Conservation (phyloP, 2,329 filamentous ascomycete species). For the Huntiella bhutanensis region DNA sequence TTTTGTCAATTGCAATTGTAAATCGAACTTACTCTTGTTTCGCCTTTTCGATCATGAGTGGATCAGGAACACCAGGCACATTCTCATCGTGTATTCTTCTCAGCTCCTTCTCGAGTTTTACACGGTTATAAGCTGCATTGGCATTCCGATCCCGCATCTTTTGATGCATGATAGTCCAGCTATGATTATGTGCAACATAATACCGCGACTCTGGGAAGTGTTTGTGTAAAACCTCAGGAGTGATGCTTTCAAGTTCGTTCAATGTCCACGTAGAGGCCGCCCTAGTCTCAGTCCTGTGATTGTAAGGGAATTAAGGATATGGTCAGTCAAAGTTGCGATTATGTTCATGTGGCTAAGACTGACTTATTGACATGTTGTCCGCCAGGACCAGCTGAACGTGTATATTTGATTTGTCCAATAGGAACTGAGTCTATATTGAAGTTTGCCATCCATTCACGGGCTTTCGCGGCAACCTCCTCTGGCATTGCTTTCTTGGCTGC, state of each 20-base stretch:
- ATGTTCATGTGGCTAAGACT: slow-evolving; percentile 12
- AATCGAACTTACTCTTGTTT: slow-evolving; percentile 24
- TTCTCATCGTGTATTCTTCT: slow-evolving; percentile 26
- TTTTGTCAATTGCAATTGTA: background rate
- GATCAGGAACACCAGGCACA: slow-evolving; percentile 28
- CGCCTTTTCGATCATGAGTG: slow-evolving; percentile 29
- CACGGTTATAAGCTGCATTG: slow-evolving; percentile 34
- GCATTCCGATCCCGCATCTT: slow-evolving; percentile 30
- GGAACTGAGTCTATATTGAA: slow-evolving; percentile 28
- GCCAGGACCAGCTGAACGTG: slow-evolving; percentile 41
- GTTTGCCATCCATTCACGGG: slow-evolving; percentile 30
- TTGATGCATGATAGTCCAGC: slow-evolving; percentile 36
- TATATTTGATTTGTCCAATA: slow-evolving; percentile 31
- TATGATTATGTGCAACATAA: slow-evolving; percentile 32
- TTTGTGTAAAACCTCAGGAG: slow-evolving; percentile 30
- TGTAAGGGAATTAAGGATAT: too few relatives aligned
- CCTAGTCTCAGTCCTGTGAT: slow-evolving; percentile 37
- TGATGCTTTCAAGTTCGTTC: slow-evolving; percentile 23
- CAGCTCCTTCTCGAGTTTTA: slow-evolving; percentile 30
- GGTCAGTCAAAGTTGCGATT: too few relatives aligned
- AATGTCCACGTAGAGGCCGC: slow-evolving; percentile 35
- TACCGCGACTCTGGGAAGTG: slow-evolving; percentile 33
- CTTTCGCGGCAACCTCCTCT: slow-evolving; percentile 27
- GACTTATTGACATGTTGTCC: slow-evolving; percentile 47
- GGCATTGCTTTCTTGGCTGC: too few relatives aligned